Evolutionary conservation across 2,329 filamentous ascomycete species (phyloP).

Genomic region (Pezicula rhizophila): DNA sequence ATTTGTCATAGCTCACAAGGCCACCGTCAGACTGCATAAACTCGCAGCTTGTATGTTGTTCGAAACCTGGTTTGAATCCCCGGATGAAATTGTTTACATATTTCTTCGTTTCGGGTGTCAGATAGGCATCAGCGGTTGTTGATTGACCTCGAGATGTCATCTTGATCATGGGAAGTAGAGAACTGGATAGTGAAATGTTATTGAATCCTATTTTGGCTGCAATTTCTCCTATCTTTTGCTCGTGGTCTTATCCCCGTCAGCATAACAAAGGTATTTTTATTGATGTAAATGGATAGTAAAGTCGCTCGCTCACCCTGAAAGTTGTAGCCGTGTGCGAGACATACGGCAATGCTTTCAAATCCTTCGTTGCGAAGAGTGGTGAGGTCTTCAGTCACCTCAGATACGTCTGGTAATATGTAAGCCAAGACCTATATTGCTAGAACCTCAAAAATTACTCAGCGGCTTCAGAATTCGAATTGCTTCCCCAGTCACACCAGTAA

Average conservation of each 20-base stretch:
- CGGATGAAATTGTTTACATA: slow-evolving; percentile 60
- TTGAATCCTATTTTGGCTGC: slow-evolving; percentile 59
- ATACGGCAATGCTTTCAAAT: slow-evolving; percentile 58
- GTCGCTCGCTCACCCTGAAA: slow-evolving; percentile 36
- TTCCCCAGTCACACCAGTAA: slow-evolving; percentile 15
- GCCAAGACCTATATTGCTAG: no score
- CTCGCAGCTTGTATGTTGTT: slow-evolving; percentile 55
- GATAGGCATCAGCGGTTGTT: slow-evolving; percentile 62
- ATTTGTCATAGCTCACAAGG: slow-evolving; percentile 43
- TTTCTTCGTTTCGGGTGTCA: slow-evolving; percentile 61
- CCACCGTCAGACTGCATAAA: slow-evolving; percentile 54
- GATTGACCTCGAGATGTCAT: slow-evolving; percentile 60
- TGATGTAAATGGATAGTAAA: no score
- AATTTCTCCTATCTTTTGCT: slow-evolving; percentile 54
- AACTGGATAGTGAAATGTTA: slow-evolving; percentile 59
- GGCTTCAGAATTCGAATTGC: slow-evolving; percentile 13
- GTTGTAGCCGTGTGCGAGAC: slow-evolving; percentile 63
- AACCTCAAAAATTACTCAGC: slow-evolving; percentile 2
- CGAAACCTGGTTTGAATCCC: slow-evolving; percentile 59
- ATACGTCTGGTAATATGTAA: not conserved
- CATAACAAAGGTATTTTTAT: no score
- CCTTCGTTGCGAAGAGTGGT: slow-evolving; percentile 53
- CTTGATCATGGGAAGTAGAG: slow-evolving; percentile 68
- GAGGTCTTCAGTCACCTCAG: slow-evolving; percentile 31
- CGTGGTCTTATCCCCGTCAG: slow-evolving; percentile 38